These are phyloP conservation scores for Sphenostylis stenocarpa DNA, from an alignment of 306 rosid genomes.

Conservation along the genomic window DNA sequence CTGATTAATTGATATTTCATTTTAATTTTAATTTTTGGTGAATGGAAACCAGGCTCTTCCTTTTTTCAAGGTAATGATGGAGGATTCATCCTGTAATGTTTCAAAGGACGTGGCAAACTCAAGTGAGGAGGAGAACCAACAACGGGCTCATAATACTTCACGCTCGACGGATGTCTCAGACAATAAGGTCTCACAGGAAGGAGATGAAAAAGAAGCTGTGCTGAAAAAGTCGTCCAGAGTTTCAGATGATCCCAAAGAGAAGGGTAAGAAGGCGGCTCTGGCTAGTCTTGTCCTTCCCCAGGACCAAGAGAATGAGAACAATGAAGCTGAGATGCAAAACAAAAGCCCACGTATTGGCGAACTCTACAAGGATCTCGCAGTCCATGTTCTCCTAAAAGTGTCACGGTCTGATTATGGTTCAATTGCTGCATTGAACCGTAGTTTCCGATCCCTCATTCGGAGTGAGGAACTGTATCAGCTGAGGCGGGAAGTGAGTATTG, in stretches of 20 bases:
- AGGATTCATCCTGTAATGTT: constrained; percentile 55
- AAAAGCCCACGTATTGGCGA: constrained; percentile 40
- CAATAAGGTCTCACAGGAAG: background rate
- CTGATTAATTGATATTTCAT: constrained; percentile 25
- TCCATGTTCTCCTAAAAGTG: constrained; percentile 51
- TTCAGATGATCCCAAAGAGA: constrained; percentile 29
- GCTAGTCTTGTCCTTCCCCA: constrained; percentile 20
- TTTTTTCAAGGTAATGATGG: constrained; percentile 45
- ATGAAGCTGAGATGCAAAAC: constrained; percentile 32
- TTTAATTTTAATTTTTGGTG: constrained; percentile 13
- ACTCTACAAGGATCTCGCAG: constrained; percentile 64
- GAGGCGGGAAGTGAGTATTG: constrained; percentile 53
- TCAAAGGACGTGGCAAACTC: constrained; percentile 54
- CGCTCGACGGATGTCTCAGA: background rate
- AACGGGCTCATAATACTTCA: constrained; percentile 48
- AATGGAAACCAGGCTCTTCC: background rate
- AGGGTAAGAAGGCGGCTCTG: constrained; percentile 12
- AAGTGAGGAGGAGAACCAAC: constrained; percentile 55
- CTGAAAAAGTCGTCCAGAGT: constrained; percentile 43
- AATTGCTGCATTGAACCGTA: constrained; percentile 52
- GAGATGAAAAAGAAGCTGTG: constrained; percentile 18
- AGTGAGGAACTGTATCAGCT: constrained; percentile 61
- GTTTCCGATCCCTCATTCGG: constrained; percentile 54
- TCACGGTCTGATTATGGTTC: constrained; percentile 75
- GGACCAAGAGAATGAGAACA: constrained; percentile 31